Evolutionary conservation across 164 flowering plant genomes (phyloP), one percentile per base, ranked within the genome.

Genomic region (Annona squamosa): DNA sequence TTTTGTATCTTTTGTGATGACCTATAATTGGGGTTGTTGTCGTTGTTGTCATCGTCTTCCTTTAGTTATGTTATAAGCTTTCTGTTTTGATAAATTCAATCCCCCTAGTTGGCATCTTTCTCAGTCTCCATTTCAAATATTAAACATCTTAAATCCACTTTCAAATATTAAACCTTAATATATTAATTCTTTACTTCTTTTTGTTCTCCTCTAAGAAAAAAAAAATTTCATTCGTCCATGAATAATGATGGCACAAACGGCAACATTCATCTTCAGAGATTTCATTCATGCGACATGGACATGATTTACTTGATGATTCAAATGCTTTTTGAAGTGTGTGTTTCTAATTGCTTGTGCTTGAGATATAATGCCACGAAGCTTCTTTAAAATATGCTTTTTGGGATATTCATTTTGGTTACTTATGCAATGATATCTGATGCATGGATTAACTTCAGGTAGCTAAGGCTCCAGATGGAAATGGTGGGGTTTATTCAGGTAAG

Each of bases 381-480:
- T 42, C 16, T 66, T 66, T 42, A 66, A 63, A 63, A 63, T 63
- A 4, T 63, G 37, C 6, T 19, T 63, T 63, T 63, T 41, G 4
- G 41, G 42, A 37, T 65, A 7, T 12, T 65, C 7, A 9, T 65
- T 69, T 18, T 47, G 42, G 5, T 48, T 69, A 37, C 43, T 13
- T 26, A 3, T 69, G 13, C 57, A n/a, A 6, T 69, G 4, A 48
- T 44, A 41, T 75, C n/a, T 65, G 43, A 5, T 75, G n/a, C 41
- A 46, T 69, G 5, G 6, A 46, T 16, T 26, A 61, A 48, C 59
- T 62, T 65, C 89, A 95, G 99, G 94, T 96, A 47, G 92, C 98
- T 47, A 96, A 84, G 82, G 86, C 99, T 79, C 99, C 99, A 37
- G 99, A 96, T 85, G 99, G 99, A 65, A 96, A 96, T 86, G 99